These are phyloP conservation scores for Massarina eburnea DNA, from an alignment of 2,329 filamentous ascomycete genomes.

Conservation along the genomic window DNA sequence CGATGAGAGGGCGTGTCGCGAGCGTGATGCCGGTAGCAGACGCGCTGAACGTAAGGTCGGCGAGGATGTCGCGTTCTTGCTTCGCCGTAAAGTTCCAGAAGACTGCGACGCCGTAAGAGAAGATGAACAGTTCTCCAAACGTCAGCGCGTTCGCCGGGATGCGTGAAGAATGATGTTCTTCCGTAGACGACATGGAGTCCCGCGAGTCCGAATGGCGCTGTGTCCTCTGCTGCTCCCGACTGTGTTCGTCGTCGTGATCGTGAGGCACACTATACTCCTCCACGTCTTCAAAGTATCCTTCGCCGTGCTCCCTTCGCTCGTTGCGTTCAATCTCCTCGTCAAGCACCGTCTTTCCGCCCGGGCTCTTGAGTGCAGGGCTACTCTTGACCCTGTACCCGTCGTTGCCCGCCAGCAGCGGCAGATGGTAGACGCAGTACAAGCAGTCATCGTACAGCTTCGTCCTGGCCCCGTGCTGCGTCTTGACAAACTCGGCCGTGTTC, in stretches of 20 bases:
- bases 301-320: conserved; percentile 84
- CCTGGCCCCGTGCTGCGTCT: conserved; percentile 82
- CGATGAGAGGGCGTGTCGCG: conserved; percentile 75
- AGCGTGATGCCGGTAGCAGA: conserved; percentile 67
- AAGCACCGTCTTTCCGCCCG: conserved; percentile 86
- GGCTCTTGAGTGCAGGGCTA: conserved; percentile 87
- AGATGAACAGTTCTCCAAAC: conserved; percentile 95
- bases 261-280: conserved; percentile 53
- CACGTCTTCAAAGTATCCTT: conserved; percentile 84
- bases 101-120: conserved; percentile 94
- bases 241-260: conserved; percentile 33
- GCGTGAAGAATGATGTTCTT: conserved; percentile 48
- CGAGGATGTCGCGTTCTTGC: conserved; percentile 94
- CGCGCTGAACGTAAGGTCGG: conserved; percentile 87
- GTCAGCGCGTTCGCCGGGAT: conserved; percentile 71
- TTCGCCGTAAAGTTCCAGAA: conserved; percentile 98
- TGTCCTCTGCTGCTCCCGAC: conserved; percentile 15
- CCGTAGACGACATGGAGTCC: conserved; percentile 9
- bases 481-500: conserved; percentile 83
- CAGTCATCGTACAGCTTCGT: conserved; percentile 99
- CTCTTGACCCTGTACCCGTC: conserved; percentile 88
- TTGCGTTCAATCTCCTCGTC: conserved; percentile 96
- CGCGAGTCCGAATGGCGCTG: conserved; percentile 16
- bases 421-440: conserved; percentile 90
- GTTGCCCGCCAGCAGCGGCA: conserved; percentile 80